Percentiles rank a stretch among this genome's conserved stretches.
Conservation (phyloP, 768 basidiomycete genomes). For the Scleroderma citrinum region DNA sequence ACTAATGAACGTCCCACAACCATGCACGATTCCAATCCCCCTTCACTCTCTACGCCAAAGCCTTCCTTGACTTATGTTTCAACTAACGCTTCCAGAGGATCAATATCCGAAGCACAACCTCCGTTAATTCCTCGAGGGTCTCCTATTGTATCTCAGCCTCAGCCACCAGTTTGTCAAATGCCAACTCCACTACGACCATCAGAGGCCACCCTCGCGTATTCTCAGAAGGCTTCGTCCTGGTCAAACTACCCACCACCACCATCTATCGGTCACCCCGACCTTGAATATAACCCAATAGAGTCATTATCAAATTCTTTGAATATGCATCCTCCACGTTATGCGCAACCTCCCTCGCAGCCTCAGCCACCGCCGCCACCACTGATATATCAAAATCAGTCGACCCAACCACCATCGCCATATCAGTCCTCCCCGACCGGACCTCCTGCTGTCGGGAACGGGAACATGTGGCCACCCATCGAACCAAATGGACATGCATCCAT, state of each 20-base stretch:
- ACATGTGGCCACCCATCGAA: conserved; percentile 39
- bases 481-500: conserved; percentile 18
- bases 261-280: conserved; percentile 23
- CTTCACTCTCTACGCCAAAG: conserved; percentile 10
- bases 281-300: conserved; percentile 37
- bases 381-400: conserved; percentile 13
- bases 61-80: conserved; percentile 6
- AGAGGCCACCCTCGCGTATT: conserved; percentile 8
- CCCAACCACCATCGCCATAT: conserved; percentile 30
- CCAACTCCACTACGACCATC: conserved; percentile 14
- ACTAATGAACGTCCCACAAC: conserved; percentile 11
- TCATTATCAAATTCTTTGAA: conserved; percentile 48
- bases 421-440: conserved; percentile 29
- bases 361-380: conserved; percentile 7
- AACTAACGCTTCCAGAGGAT: conserved; percentile 5
- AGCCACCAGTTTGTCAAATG: conserved; percentile 5
- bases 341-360: conserved; percentile 9
- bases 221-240: conserved; percentile 12
- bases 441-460: conserved; percentile 40
- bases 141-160: conserved; percentile 8
- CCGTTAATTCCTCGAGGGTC: conserved; percentile 6
- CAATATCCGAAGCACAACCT: conserved; percentile 9
- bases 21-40: conserved; percentile 16
- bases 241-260: conserved; percentile 13
- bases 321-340: conserved; percentile 42